Evolutionary conservation across 176 grass and related monocot genomes (phyloP).

Genomic region (Triticum dicoccoides): DNA sequence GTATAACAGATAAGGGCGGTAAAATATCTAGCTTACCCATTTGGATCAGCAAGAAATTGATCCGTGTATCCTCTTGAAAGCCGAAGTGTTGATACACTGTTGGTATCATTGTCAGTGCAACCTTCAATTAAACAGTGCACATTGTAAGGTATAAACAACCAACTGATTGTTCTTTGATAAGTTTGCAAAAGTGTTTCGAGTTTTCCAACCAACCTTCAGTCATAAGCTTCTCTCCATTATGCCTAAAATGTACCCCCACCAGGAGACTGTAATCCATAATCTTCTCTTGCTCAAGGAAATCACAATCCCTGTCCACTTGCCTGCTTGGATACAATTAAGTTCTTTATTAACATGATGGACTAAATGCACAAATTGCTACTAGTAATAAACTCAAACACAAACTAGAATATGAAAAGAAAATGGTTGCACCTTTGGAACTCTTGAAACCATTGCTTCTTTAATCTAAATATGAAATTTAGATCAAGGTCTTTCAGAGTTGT

Average conservation of each 20-base stretch:
- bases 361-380: neutral
- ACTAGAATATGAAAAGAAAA: slow-evolving; percentile 15
- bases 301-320: slow-evolving; percentile 96
- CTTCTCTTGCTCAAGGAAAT: slow-evolving; percentile 95
- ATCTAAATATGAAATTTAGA: slow-evolving; percentile 96
- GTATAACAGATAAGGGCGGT: neutral
- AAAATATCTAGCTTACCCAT: slow-evolving; percentile 49
- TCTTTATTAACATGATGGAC: slow-evolving; percentile 2
- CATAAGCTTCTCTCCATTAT: slow-evolving; percentile 40
- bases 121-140: slow-evolving; percentile 50
- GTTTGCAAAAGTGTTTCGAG: neutral
- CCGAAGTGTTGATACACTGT: slow-evolving; percentile 18
- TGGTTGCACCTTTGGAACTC: slow-evolving; percentile 84
- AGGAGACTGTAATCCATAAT: slow-evolving; percentile 99
- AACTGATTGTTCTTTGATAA: neutral
- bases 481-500: slow-evolving; percentile 98
- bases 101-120: slow-evolving; percentile 38
- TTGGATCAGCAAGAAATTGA: slow-evolving; percentile 55
- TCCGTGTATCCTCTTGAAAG: slow-evolving; percentile 65
- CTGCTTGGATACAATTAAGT: slow-evolving; percentile 44
- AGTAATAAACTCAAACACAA: neutral
- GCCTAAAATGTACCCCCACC: slow-evolving; percentile 86
- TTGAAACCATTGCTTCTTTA: slow-evolving; percentile 84
- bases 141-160: slow-evolving; percentile 35
- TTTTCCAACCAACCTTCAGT: slow-evolving; percentile 63